Evolutionary conservation across 306 rosid species (phyloP).

Genomic region (Prunus davidiana): DNA sequence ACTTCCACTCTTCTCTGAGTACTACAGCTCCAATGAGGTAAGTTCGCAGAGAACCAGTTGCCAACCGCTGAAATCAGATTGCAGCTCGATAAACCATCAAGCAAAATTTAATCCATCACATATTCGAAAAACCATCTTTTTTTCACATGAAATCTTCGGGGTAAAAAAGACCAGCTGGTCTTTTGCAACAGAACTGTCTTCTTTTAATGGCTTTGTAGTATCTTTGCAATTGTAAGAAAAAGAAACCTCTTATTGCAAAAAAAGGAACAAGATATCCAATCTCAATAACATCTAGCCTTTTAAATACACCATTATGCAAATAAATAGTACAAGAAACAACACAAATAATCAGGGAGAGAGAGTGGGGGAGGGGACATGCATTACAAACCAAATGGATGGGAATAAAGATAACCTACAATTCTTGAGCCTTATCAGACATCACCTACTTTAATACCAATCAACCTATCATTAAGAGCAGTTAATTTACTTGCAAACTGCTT

Average conservation of each 20-base stretch:
- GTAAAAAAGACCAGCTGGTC: background rate
- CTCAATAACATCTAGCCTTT: background rate
- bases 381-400: slow-evolving; percentile 12
- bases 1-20: slow-evolving; percentile 82
- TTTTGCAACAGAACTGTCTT: no score
- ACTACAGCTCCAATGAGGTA: slow-evolving; percentile 74
- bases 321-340: background rate
- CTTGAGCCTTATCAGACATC: slow-evolving; percentile 75
- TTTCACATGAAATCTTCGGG: no score
- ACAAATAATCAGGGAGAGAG: no score
- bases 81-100: no score
- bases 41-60: slow-evolving; percentile 90
- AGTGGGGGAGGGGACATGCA: background rate
- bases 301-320: background rate
- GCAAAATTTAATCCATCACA: no score
- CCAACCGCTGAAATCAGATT: slow-evolving; percentile 62
- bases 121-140: no score
- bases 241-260: background rate
- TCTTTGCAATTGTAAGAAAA: background rate
- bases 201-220: no score
- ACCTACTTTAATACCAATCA: slow-evolving; percentile 85
- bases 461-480: slow-evolving; percentile 81
- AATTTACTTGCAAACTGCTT: slow-evolving; percentile 72
- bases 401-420: slow-evolving; percentile 14
- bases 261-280: background rate